Percentiles rank a stretch among this genome's conserved stretches.
These are phyloP conservation scores for Cucumis melo DNA, from an alignment of 306 rosid genomes.

Conservation along the genomic window DNA sequence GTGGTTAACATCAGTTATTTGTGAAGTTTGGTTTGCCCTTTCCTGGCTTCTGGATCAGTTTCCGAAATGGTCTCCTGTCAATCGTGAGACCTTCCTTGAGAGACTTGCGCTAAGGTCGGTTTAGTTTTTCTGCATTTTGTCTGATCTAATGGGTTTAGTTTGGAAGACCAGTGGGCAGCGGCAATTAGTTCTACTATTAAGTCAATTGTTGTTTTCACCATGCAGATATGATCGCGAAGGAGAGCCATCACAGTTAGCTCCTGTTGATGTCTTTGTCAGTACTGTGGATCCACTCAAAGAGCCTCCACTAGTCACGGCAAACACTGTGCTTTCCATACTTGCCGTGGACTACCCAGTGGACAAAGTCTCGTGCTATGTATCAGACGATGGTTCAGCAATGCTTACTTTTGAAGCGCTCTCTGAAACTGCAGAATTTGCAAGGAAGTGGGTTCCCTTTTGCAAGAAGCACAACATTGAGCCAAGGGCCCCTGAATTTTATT, in stretches of 20 bases:
- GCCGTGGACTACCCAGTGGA: constrained; percentile 99
- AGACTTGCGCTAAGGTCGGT: constrained; percentile 73
- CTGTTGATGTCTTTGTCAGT: constrained; percentile 88
- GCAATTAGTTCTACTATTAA: neutral
- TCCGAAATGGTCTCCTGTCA: constrained; percentile 90
- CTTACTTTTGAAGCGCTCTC: constrained; percentile 91
- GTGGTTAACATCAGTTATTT: constrained; percentile 90
- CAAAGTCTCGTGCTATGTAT: constrained; percentile 97
- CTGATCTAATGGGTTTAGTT: neutral
- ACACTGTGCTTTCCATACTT: constrained; percentile 98
- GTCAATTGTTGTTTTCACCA: constrained; percentile 14
- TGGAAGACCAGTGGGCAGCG: neutral
- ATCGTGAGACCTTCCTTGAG: constrained; percentile 93
- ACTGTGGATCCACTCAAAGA: constrained; percentile 99
- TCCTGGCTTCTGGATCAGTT: constrained; percentile 99
- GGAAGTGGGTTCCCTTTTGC: constrained; percentile 98
- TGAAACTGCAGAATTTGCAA: constrained; percentile 97
- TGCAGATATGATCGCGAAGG: constrained; percentile 92
- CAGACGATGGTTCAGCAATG: constrained; percentile 99
- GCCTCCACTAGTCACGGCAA: constrained; percentile 92
- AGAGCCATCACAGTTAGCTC: constrained; percentile 90
- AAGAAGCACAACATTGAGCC: constrained; percentile 92
- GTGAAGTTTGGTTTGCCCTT: constrained; percentile 98
- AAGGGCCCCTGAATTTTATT: constrained; percentile 96
- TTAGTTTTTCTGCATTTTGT: neutral